Conservation (phyloP, 73 alveolate species). For the Symbiodinium pilosum region DNA sequence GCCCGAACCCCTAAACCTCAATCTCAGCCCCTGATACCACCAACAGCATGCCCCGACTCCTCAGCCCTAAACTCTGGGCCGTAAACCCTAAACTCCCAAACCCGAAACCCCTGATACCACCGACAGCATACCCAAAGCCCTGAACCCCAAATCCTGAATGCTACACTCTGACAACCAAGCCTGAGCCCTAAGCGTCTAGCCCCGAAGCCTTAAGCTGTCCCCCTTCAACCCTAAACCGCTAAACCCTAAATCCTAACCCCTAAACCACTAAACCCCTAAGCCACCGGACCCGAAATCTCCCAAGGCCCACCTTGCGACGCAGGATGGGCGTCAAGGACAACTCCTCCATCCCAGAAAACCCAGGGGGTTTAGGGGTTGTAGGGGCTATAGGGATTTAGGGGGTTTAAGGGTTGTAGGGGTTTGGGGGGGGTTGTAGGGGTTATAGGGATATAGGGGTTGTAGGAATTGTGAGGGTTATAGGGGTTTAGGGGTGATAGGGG, state of each 20-base stretch:
- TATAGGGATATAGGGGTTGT: too few relatives aligned
- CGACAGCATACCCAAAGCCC: neutral
- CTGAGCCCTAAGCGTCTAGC: neutral
- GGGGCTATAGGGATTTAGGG: too few relatives aligned
- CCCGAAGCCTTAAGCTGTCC: neutral
- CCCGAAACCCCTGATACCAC: neutral
- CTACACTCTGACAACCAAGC: too few relatives aligned
- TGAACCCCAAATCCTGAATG: neutral
- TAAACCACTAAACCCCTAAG: neutral
- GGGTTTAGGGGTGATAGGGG: neutral
- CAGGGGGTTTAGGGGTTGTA: neutral
- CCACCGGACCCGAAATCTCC: neutral
- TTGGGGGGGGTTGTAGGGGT: neutral
- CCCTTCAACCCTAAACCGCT: neutral
- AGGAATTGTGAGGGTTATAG: neutral
- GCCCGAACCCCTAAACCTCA: neutral
- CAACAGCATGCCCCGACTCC: neutral
- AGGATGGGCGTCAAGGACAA: constrained; percentile 70
- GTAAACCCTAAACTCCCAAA: neutral
- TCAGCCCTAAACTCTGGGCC: neutral
- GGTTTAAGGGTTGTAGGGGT: neutral
- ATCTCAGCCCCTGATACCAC: neutral
- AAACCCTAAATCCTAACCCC: neutral
- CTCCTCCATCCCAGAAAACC: neutral
- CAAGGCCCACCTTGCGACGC: constrained; percentile 16